These are phyloP conservation scores for Teratosphaeria destructans DNA, from an alignment of 2,329 filamentous ascomycete species.

Conservation along the genomic window DNA sequence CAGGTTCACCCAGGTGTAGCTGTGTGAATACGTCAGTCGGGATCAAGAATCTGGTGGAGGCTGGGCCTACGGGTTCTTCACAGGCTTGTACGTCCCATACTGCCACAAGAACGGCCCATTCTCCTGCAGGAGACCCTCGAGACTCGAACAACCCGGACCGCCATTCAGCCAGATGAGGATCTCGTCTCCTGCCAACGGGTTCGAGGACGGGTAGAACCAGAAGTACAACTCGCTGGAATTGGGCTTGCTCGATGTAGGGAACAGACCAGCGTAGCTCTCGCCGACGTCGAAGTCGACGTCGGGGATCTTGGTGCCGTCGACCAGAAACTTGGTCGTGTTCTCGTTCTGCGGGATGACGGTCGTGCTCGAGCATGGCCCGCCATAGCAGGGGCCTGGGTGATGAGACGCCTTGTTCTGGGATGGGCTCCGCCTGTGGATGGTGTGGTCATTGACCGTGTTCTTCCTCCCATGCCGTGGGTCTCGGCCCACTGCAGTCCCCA, in stretches of 20 bases:
- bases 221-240: constrained; percentile 35
- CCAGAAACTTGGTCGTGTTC: constrained; percentile 33
- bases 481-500: not conserved
- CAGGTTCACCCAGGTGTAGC: constrained; percentile 32
- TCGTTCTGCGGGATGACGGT: constrained; percentile 32
- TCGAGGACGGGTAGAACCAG: constrained; percentile 37
- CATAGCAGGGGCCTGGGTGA: constrained; percentile 6
- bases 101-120: constrained; percentile 38
- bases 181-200: constrained; percentile 33
- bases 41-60: not conserved
- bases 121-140: constrained; percentile 41
- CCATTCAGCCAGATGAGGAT: constrained; percentile 30
- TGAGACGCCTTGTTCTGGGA: not conserved
- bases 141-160: constrained; percentile 35
- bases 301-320: constrained; percentile 22
- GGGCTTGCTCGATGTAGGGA: constrained; percentile 21
- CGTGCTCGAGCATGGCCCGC: constrained; percentile 6
- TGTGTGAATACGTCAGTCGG: not conserved
- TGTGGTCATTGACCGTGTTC: not conserved
- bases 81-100: constrained; percentile 25
- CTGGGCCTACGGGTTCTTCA: constrained; percentile 1
- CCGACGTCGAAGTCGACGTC: constrained; percentile 27
- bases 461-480: not conserved
- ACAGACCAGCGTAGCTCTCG: constrained; percentile 23
- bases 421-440: not conserved